A percentile compares a stretch with the other conserved stretches of the same genome.
phyloP scores from a whole-genome alignment of 495 filamentous ascomycete species.

The Penicillium cosmopolitanum region DNA sequence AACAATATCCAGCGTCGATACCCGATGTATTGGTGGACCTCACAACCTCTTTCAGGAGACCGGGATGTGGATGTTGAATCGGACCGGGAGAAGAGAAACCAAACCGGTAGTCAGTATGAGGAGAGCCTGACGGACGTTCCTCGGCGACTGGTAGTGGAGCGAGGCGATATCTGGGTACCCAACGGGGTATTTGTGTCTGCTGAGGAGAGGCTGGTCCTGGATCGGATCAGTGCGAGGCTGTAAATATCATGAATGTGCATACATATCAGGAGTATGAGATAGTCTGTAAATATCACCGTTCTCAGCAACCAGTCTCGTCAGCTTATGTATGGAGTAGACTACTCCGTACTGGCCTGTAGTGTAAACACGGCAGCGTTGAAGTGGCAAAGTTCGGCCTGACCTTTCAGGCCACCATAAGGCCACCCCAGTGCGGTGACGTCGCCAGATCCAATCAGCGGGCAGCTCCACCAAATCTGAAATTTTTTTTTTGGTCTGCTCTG shows the following conservation, averaged over 20 bases:
- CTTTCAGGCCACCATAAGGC: conserved; percentile 12
- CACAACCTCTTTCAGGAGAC: conserved; percentile 30
- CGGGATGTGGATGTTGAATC: conserved; percentile 33
- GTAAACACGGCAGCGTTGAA: too few relatives aligned
- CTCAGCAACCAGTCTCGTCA: too few relatives aligned
- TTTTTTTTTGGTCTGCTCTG: conserved; percentile 26
- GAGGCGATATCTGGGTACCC: conserved; percentile 35
- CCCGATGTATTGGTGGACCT: conserved; percentile 74
- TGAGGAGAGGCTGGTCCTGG: conserved; percentile 36
- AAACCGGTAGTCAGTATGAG: conserved; percentile 28
- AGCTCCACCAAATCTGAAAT: conserved; percentile 36
- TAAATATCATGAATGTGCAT: background rate
- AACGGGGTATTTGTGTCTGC: conserved; percentile 39
- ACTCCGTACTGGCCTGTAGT: too few relatives aligned
- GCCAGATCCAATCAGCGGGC: conserved; percentile 36
- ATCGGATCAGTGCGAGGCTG: conserved; percentile 39
- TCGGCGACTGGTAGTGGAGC: conserved; percentile 37
- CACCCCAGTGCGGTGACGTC: conserved; percentile 29
- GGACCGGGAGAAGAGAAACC: conserved; percentile 19
- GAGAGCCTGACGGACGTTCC: conserved; percentile 30
- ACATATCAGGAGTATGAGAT: background rate
- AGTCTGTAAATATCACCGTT: background rate
- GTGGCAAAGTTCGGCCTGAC: conserved; percentile 7
- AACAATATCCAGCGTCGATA: conserved; percentile 80
- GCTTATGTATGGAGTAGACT: too few relatives aligned